Base-by-base conservation (phyloP, 2,329 filamentous ascomycete genomes). In the Pseudogymnoascus sp. region DNA sequence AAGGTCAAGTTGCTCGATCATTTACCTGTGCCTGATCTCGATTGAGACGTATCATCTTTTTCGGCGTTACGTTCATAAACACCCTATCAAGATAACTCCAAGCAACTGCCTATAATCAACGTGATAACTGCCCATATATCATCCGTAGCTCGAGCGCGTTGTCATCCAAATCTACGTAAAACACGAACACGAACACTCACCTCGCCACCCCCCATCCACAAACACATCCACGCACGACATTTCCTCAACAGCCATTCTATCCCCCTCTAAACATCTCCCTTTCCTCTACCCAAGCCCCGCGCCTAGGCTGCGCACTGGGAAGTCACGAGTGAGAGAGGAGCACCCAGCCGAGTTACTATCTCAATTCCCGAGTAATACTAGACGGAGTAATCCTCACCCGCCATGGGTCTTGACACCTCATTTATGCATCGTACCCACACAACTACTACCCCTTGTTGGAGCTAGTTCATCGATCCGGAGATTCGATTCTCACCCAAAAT, bases 1-100 rank as follows among this genome's bases (percentile, higher is more conserved):
- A 85, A 81, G 69, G 84, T 92, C 75, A 90, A 86, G 78, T 79
- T 94, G 64, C 82, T 90, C 59, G 84, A 92, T 70, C 89, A 91
- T 63, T 73, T 93, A 69, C 89, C 90, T 1, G 84, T 93, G 37
- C 89, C 89, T 3, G 88, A 92, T 69, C 63, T 83, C 50, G 80
- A 82, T 66, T 79, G 63, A 72, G 16, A 23, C 18, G 40, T 42
- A 42, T 42, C 40, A 23, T 44, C 4, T 23, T 12, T 44, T 23
- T 11, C 18, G 40, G 40, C 18, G 18, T 23, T 44, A 44, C 18
- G 11, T 1, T 44, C 18, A 23, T 44, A 44, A 21, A 23, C 40
- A 23, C 7, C 18, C 18, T 44, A 23, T 44, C 40, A 44, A 44
- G 10, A 44, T 44, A 44, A 23, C 40, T 44, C 18, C 4, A 23